Evolutionary conservation across 371 early-diverging fungal genomes (phyloP).

Genomic region (Mortierella polycephala): DNA sequence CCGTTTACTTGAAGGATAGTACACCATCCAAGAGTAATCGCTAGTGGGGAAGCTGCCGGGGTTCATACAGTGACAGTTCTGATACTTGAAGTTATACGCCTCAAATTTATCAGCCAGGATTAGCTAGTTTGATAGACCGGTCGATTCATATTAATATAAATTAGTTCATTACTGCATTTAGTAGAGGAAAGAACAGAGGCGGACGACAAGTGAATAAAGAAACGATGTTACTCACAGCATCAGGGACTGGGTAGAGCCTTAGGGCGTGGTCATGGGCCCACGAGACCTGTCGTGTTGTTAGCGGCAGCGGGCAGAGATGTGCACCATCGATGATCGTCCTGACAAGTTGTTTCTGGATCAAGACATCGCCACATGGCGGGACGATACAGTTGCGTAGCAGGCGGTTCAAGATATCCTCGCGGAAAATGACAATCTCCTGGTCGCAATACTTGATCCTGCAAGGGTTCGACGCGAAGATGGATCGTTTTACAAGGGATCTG

Average conservation of each 20-base stretch:
- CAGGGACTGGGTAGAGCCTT: conserved; percentile 88
- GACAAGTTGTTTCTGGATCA: conserved; percentile 68
- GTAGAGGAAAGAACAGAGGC: background rate
- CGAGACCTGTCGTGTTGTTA: conserved; percentile 76
- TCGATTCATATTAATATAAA: no score
- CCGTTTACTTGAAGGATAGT: conserved; percentile 73
- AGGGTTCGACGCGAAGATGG: conserved; percentile 83
- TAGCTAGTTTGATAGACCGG: conserved; percentile 58
- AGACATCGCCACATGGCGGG: conserved; percentile 56
- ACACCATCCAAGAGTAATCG: conserved; percentile 79
- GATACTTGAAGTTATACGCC: conserved; percentile 74
- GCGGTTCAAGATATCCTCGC: conserved; percentile 83
- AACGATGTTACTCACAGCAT: conserved; percentile 67
- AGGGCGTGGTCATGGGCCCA: conserved; percentile 88
- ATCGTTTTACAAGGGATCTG: conserved; percentile 64
- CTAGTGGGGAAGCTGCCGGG: conserved; percentile 88
- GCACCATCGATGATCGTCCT: conserved; percentile 86
- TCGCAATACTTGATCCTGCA: conserved; percentile 89
- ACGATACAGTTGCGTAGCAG: conserved; percentile 82
- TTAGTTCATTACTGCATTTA: background rate
- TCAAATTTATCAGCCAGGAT: conserved; percentile 90
- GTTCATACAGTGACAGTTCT: conserved; percentile 81
- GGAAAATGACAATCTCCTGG: conserved; percentile 87
- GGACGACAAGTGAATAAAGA: background rate
- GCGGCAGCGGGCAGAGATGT: conserved; percentile 85